A percentile compares a stretch with the other conserved stretches of the same genome.
Evolutionary conservation across 192 early-diverging fungal genomes (phyloP).

Genomic region (Rhizophagus prolifer): DNA sequence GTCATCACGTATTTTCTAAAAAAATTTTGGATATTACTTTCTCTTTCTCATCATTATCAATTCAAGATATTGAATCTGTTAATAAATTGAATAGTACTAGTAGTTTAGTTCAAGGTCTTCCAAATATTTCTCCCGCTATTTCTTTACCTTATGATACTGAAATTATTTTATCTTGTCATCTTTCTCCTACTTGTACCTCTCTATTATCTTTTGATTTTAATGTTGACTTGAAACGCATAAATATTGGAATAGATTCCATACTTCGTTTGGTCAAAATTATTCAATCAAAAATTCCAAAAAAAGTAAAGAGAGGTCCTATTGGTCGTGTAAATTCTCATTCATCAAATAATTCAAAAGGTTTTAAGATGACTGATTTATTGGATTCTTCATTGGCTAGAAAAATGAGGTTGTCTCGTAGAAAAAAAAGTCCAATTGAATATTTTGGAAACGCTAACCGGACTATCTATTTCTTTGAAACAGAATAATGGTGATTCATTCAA

Average conservation of each 20-base stretch:
- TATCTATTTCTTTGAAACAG: conserved; percentile 15
- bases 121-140: conserved; percentile 5
- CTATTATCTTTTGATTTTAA: conserved; percentile 37
- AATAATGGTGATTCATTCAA: neutral
- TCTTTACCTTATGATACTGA: conserved; percentile 27
- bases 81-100: neutral
- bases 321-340: neutral
- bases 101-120: neutral
- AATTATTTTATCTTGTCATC: conserved; percentile 37
- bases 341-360: neutral
- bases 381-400: conserved; percentile 9
- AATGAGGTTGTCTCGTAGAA: conserved; percentile 6
- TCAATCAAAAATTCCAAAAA: conserved; percentile 3
- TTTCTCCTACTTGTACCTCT: conserved; percentile 42
- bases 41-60: conserved; percentile 13
- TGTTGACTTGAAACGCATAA: conserved; percentile 16
- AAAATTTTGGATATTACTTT: conserved; percentile 41
- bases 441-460: neutral
- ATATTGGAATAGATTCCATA: conserved; percentile 27
- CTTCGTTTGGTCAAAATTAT: conserved; percentile 18
- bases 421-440: conserved; percentile 21
- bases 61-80: conserved; percentile 32
- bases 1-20: conserved; percentile 42
- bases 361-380: neutral
- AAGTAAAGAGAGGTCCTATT: neutral